These are phyloP conservation scores for Prillingera fragicola DNA, from an alignment of 1,284 basidiomycete genomes.

Conservation along the genomic window DNA sequence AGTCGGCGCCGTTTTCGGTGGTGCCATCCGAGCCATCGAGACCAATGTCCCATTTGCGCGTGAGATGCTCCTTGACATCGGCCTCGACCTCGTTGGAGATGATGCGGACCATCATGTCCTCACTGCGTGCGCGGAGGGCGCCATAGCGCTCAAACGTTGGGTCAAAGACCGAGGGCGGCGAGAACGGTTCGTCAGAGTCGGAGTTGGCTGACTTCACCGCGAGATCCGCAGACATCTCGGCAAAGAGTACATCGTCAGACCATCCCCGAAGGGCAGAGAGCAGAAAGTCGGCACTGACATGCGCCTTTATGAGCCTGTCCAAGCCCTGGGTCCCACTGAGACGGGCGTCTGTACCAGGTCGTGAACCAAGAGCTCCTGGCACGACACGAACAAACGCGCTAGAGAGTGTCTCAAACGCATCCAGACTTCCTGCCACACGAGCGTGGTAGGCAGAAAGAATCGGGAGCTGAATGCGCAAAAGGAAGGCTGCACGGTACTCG, in stretches of 20 bases:
- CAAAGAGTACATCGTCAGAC: constrained; percentile 84
- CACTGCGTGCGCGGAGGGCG: constrained; percentile 61
- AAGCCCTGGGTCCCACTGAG: constrained; percentile 73
- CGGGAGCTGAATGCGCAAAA: constrained; percentile 78
- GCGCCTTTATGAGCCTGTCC: constrained; percentile 72
- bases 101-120: constrained; percentile 77
- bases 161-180: constrained; percentile 57
- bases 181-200: not conserved
- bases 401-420: constrained; percentile 87
- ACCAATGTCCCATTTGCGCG: constrained; percentile 31
- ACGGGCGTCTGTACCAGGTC: constrained; percentile 1
- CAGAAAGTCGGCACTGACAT: constrained; percentile 69
- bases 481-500: constrained; percentile 71
- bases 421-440: constrained; percentile 74
- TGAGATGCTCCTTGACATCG: constrained; percentile 65
- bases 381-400: constrained; percentile 82
- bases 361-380: constrained; percentile 64
- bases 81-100: constrained; percentile 70
- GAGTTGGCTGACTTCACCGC: constrained; percentile 33
- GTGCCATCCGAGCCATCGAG: constrained; percentile 15
- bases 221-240: constrained; percentile 78
- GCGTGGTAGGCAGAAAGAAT: constrained; percentile 69
- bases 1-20: constrained; percentile 50
- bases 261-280: constrained; percentile 63
- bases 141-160: constrained; percentile 62